A percentile compares a stretch with the other conserved stretches of the same genome.
These are phyloP conservation scores for Eucommia ulmoides DNA, from an alignment of 257 asterid species.

Conservation along the genomic window DNA sequence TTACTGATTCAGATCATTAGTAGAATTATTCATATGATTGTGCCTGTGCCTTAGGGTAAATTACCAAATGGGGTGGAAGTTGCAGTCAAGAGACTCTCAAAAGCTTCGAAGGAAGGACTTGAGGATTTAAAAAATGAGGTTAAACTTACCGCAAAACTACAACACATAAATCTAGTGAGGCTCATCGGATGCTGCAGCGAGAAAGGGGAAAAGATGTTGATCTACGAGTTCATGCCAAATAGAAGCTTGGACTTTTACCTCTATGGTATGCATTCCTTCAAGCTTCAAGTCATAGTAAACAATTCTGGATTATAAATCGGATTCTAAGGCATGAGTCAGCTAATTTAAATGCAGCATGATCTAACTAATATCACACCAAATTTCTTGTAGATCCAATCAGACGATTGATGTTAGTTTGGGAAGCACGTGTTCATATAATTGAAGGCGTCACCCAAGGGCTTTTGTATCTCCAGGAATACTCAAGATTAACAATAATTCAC, in stretches of 20 bases:
- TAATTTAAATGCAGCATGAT: background rate
- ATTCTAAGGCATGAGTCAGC: background rate
- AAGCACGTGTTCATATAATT: slow-evolving; percentile 17
- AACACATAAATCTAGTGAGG: background rate
- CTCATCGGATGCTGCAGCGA: slow-evolving; percentile 6
- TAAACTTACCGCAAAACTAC: background rate
- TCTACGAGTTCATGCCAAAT: slow-evolving; percentile 27
- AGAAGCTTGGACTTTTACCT: slow-evolving; percentile 20
- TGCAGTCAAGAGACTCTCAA: background rate
- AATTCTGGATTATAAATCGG: background rate
- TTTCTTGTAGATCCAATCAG: slow-evolving; percentile 17
- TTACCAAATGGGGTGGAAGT: background rate
- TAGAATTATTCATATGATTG: background rate
- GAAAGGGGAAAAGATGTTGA: slow-evolving; percentile 21
- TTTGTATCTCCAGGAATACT: slow-evolving; percentile 31
- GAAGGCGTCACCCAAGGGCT: slow-evolving; percentile 38
- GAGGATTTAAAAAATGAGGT: background rate
- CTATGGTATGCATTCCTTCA: slow-evolving; percentile 11
- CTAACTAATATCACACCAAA: background rate
- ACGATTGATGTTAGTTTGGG: slow-evolving; percentile 17
- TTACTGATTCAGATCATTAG: background rate
- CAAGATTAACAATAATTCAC: slow-evolving; percentile 23
- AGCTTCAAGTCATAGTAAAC: slow-evolving; percentile 1
- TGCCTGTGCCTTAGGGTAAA: background rate
- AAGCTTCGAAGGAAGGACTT: background rate